Evolutionary conservation across 768 basidiomycete species (phyloP).

Genomic region (Boletus reticuloceps): DNA sequence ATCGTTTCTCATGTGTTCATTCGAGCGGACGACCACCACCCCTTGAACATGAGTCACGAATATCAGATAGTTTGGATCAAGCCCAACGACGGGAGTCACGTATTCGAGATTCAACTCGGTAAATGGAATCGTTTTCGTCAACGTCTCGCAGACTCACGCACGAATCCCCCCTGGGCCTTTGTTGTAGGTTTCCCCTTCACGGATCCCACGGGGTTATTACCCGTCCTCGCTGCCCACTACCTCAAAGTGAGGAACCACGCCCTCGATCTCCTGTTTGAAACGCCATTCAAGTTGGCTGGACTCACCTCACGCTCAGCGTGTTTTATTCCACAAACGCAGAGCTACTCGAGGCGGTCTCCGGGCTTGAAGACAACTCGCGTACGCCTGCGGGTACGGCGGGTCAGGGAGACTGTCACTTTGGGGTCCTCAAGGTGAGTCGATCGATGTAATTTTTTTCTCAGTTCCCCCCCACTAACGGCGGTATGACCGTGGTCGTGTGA

Average conservation of each 20-base stretch:
- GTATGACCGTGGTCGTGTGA: background rate
- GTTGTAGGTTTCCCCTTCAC: conserved; percentile 56
- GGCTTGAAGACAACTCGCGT: conserved; percentile 40
- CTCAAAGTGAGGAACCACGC: conserved; percentile 59
- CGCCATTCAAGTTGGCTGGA: conserved; percentile 47
- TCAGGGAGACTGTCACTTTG: conserved; percentile 61
- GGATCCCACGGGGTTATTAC: conserved; percentile 43
- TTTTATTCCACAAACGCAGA: conserved; percentile 46
- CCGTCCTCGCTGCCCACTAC: conserved; percentile 41
- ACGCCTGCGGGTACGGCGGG: conserved; percentile 41
- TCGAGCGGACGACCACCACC: conserved; percentile 35
- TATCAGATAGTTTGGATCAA: conserved; percentile 66
- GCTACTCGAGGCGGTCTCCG: conserved; percentile 42
- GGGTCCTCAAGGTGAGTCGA: conserved; percentile 51
- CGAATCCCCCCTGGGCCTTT: background rate
- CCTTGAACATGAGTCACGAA: conserved; percentile 55
- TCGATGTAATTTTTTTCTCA: background rate
- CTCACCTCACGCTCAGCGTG: conserved; percentile 44
- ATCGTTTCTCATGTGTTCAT: conserved; percentile 54
- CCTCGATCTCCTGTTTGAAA: conserved; percentile 46
- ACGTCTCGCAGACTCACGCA: background rate
- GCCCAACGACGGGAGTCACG: conserved; percentile 55
- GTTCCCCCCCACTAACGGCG: background rate
- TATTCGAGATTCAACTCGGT: conserved; percentile 62
- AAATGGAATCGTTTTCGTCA: conserved; percentile 1